phyloP scores from a whole-genome alignment of 371 early-diverging fungal species.

The Mycotypha africana region DNA sequence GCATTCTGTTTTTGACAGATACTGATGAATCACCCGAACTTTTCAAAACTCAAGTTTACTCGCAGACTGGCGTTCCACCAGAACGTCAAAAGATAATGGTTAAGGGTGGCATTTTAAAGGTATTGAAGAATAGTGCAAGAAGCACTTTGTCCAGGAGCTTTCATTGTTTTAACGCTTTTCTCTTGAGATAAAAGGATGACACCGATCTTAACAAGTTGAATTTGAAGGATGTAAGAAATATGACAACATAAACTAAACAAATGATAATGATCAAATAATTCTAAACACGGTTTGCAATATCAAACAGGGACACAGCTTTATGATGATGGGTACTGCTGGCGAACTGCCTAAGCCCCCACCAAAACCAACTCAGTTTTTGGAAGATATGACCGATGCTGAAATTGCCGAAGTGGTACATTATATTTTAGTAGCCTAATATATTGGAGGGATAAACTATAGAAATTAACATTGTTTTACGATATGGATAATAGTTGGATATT shows the following conservation, averaged over 20 bases:
- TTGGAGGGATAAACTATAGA: background rate
- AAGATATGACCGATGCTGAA: slow-evolving; percentile 89
- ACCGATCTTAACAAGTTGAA: slow-evolving; percentile 61
- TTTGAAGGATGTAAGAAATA: slow-evolving; percentile 56
- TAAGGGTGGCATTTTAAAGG: slow-evolving; percentile 94
- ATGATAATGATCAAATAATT: background rate
- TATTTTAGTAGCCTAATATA: too few species aligned
- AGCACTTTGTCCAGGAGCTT: too few species aligned
- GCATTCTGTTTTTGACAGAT: too few species aligned
- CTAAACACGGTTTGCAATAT: too few species aligned
- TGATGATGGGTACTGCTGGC: slow-evolving; percentile 96
- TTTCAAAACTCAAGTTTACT: slow-evolving; percentile 89
- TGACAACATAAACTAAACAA: too few species aligned
- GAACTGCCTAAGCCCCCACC: slow-evolving; percentile 77
- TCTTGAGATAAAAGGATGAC: too few species aligned
- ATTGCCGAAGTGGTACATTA: slow-evolving; percentile 73
- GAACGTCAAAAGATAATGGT: slow-evolving; percentile 91
- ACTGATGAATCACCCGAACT: slow-evolving; percentile 69
- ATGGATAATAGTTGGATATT: slow-evolving; percentile 55
- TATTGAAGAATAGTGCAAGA: too few species aligned
- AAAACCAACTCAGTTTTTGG: slow-evolving; percentile 72
- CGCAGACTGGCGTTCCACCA: slow-evolving; percentile 90
- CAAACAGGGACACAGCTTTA: slow-evolving; percentile 55
- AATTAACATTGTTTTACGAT: background rate
- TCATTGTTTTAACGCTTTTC: too few species aligned